Percentiles rank a stretch among this genome's conserved stretches.
These are phyloP conservation scores for Wickerhamiella siamensis DNA, from an alignment of 805 yeast genomes.

Conservation along the genomic window DNA sequence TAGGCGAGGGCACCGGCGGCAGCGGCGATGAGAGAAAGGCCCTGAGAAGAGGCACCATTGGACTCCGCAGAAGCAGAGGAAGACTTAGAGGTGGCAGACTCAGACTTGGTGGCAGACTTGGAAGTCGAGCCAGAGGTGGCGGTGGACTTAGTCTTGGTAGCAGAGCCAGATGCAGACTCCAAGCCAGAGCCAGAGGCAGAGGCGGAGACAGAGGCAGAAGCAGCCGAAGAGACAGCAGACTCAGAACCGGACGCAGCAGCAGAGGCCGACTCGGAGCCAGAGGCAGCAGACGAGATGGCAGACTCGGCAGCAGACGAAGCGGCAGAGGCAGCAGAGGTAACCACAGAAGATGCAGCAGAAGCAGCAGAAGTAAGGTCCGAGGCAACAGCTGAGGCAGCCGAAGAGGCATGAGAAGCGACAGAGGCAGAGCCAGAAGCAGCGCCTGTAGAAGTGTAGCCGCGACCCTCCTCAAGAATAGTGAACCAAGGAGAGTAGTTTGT, in stretches of 20 bases:
- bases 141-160: neutral
- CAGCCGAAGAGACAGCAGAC: neutral
- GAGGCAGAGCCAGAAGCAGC: neutral
- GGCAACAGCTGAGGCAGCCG: conserved; percentile 1
- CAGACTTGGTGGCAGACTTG: neutral
- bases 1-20: conserved; percentile 1
- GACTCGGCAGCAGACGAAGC: conserved; percentile 1
- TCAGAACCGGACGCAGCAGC: conserved; percentile 6
- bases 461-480: conserved; percentile 4
- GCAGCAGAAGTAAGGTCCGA: neutral
- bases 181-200: neutral
- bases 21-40: conserved; percentile 1
- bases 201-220: neutral
- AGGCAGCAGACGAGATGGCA: conserved; percentile 4
- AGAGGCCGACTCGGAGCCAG: conserved; percentile 6
- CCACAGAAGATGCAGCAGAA: conserved; percentile 10
- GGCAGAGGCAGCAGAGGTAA: conserved; percentile 1
- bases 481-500: conserved; percentile 22
- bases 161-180: neutral
- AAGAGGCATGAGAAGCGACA: neutral
- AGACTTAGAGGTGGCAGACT: neutral
- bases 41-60: neutral
- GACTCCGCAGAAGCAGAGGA: neutral
- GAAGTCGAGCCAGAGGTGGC: neutral
- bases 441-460: neutral